phyloP scores from a whole-genome alignment of 176 grass and related monocot genomes.

The Otatea glauca region DNA sequence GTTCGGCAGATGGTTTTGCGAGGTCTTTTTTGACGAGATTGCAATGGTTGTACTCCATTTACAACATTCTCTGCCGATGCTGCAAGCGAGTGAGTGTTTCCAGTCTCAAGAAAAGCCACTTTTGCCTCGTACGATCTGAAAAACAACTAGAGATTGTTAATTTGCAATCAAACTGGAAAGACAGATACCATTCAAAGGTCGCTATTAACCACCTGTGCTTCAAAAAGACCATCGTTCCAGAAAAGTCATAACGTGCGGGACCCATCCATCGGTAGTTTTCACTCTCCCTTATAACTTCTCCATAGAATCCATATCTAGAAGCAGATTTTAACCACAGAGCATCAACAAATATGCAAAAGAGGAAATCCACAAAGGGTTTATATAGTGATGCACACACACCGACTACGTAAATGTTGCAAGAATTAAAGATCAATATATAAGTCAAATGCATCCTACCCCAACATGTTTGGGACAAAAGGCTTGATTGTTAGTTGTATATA shows the following conservation, averaged over 20 bases:
- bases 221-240: slow-evolving; percentile 96
- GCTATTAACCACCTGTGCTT: slow-evolving; percentile 74
- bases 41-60: slow-evolving; percentile 39
- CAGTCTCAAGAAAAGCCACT: slow-evolving; percentile 70
- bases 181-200: not conserved
- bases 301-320: slow-evolving; percentile 96
- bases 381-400: not conserved
- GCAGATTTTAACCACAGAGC: slow-evolving; percentile 22
- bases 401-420: not conserved
- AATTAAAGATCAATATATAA: not conserved
- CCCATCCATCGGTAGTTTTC: slow-evolving; percentile 97
- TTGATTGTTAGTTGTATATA: not conserved
- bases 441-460: not conserved
- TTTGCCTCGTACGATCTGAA: slow-evolving; percentile 85
- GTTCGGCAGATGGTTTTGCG: slow-evolving; percentile 59
- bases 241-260: slow-evolving; percentile 86
- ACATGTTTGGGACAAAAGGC: too few relatives aligned
- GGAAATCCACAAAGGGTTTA: not conserved
- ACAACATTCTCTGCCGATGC: slow-evolving; percentile 38
- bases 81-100: slow-evolving; percentile 25
- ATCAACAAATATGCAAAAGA: slow-evolving; percentile 32
- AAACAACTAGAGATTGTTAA: slow-evolving; percentile 18
- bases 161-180: slow-evolving; percentile 24
- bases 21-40: slow-evolving; percentile 40
- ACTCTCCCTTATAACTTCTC: slow-evolving; percentile 93